A percentile compares a stretch with the other conserved stretches of the same genome.
These are phyloP conservation scores for Suhomyces bribrorum DNA, from an alignment of 1,139 yeast genomes.

Conservation along the genomic window DNA sequence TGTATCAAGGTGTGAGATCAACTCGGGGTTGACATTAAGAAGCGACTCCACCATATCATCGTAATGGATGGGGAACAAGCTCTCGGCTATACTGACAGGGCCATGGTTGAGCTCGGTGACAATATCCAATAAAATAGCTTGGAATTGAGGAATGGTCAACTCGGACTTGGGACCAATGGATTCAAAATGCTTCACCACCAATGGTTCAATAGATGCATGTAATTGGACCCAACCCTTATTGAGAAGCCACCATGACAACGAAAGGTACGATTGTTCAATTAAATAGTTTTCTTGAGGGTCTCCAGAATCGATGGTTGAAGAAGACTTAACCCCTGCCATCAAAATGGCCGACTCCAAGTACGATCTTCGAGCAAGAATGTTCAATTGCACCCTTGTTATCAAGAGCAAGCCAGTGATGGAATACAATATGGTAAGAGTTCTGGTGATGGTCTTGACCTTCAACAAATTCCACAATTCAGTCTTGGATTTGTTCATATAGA, in stretches of 20 bases:
- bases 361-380: conserved; percentile 82
- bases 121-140: conserved; percentile 20
- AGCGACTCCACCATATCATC: conserved; percentile 48
- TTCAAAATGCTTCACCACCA: conserved; percentile 64
- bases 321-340: conserved; percentile 50
- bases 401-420: conserved; percentile 68
- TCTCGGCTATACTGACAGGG: conserved; percentile 27
- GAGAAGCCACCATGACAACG: conserved; percentile 92
- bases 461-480: conserved; percentile 84
- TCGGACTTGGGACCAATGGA: conserved; percentile 72
- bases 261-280: conserved; percentile 80
- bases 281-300: conserved; percentile 41
- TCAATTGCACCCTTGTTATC: conserved; percentile 81
- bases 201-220: conserved; percentile 52
- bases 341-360: conserved; percentile 78
- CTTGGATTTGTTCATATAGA: conserved; percentile 53
- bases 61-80: conserved; percentile 42
- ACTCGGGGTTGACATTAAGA: conserved; percentile 47
- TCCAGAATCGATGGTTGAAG: conserved; percentile 13
- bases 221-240: conserved; percentile 79
- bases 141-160: conserved; percentile 62
- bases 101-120: conserved; percentile 16
- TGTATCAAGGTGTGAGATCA: conserved; percentile 39
- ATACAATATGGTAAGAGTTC: conserved; percentile 73
- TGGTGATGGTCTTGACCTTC: conserved; percentile 71